Evolutionary conservation across 2,329 filamentous ascomycete genomes (phyloP).

Genomic region (Xylaria sp.): DNA sequence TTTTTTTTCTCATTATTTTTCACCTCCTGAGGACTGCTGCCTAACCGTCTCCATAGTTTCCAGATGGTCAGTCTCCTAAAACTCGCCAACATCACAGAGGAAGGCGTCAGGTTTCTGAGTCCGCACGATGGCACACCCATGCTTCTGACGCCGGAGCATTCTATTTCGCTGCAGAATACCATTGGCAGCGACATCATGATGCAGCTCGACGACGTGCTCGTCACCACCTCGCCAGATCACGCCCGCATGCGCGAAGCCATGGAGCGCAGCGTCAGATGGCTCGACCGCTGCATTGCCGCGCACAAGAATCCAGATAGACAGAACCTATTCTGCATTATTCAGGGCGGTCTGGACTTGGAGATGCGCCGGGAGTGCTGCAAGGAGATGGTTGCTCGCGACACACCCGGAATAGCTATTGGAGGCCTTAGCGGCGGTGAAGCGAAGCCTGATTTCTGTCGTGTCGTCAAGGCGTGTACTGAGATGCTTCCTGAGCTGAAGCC

Average conservation of each 20-base stretch:
- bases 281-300: slow-evolving; percentile 88
- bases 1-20: slow-evolving; percentile 24
- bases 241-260: slow-evolving; percentile 89
- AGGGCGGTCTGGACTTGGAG: slow-evolving; percentile 85
- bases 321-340: slow-evolving; percentile 98
- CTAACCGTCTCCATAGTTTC: slow-evolving; percentile 56
- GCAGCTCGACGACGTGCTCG: slow-evolving; percentile 97
- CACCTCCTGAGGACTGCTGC: slow-evolving; percentile 12
- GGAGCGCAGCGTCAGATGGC: slow-evolving; percentile 89
- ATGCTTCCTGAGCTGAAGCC: slow-evolving; percentile 86
- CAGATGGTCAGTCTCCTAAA: slow-evolving; percentile 98
- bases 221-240: slow-evolving; percentile 86
- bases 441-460: slow-evolving; percentile 85
- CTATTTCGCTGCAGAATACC: slow-evolving; percentile 89
- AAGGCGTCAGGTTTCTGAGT: slow-evolving; percentile 92
- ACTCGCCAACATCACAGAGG: slow-evolving; percentile 88
- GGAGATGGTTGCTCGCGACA: slow-evolving; percentile 85
- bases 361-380: slow-evolving; percentile 77
- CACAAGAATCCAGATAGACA: slow-evolving; percentile 78
- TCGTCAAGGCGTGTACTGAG: slow-evolving; percentile 79
- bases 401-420: slow-evolving; percentile 93
- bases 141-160: slow-evolving; percentile 96
- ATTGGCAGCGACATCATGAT: slow-evolving; percentile 99
- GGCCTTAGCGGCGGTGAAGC: slow-evolving; percentile 92
- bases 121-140: slow-evolving; percentile 94